phyloP scores from a whole-genome alignment of 2,329 filamentous ascomycete species.

The Magnaporthiopsis incrustans region DNA sequence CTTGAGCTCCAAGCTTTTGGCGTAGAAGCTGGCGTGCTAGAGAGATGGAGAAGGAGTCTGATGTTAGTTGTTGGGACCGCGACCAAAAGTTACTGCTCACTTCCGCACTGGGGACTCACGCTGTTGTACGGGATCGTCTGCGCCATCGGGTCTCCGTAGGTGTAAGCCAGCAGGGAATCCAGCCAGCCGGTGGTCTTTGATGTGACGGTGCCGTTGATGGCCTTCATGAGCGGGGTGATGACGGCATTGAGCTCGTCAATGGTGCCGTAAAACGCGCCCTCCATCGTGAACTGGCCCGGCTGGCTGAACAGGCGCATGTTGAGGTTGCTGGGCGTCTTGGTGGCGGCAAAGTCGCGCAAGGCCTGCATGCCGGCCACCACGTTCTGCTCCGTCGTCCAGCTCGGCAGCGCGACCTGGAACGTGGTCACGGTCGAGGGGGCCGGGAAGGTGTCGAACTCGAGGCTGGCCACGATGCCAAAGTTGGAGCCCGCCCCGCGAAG shows the following conservation, averaged over 20 bases:
- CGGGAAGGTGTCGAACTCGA: conserved; percentile 28
- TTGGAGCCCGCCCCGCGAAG: conserved; percentile 32
- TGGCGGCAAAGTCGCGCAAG: conserved; percentile 19
- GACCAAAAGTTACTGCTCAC: background rate
- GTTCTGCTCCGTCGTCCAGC: conserved; percentile 13
- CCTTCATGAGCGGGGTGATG: conserved; percentile 6
- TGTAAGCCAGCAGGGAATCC: conserved; percentile 22
- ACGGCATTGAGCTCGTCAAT: conserved; percentile 12
- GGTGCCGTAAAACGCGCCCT: conserved; percentile 21
- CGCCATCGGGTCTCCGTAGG: conserved; percentile 21
- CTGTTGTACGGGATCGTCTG: conserved; percentile 17
- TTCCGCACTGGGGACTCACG: conserved; percentile 8
- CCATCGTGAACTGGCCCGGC: conserved; percentile 16
- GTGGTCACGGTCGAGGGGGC: conserved; percentile 24
- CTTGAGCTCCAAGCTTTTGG: conserved; percentile 23
- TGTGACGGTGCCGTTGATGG: conserved; percentile 13
- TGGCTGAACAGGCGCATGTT: conserved; percentile 22
- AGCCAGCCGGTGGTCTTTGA: conserved; percentile 19
- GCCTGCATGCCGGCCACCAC: conserved; percentile 16
- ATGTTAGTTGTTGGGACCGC: background rate
- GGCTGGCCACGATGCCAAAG: conserved; percentile 30
- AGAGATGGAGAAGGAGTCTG: background rate
- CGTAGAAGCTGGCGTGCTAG: conserved; percentile 22
- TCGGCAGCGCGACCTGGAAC: conserved; percentile 19
- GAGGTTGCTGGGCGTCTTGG: conserved; percentile 18